Evolutionary conservation across 768 basidiomycete species (phyloP).

Genomic region (Boletus pseudopeckii): DNA sequence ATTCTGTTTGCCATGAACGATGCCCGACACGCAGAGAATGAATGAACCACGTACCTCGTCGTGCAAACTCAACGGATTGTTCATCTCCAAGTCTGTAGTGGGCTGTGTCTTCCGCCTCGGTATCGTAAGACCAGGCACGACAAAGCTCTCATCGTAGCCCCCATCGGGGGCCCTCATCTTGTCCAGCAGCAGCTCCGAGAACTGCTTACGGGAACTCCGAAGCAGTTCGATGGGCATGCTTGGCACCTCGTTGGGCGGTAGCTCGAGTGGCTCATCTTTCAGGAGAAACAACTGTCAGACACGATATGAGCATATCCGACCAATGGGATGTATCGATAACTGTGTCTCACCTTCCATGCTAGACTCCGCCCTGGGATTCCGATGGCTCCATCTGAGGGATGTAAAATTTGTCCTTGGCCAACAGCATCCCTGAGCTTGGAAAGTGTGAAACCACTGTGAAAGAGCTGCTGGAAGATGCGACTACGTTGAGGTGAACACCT

Average conservation of each 20-base stretch:
- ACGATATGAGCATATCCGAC: conserved; percentile 20
- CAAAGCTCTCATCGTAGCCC: conserved; percentile 68
- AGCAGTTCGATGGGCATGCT: conserved; percentile 41
- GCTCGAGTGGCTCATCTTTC: conserved; percentile 61
- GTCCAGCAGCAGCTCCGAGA: conserved; percentile 55
- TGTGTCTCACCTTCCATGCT: conserved; percentile 69
- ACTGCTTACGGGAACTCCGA: conserved; percentile 51
- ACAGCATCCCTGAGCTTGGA: conserved; percentile 67
- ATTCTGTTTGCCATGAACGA: conserved; percentile 48
- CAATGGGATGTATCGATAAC: conserved; percentile 9
- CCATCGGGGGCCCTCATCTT: conserved; percentile 86
- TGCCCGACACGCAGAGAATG: not conserved
- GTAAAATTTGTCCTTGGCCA: conserved; percentile 57
- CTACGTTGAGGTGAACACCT: conserved; percentile 26
- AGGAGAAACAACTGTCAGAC: conserved; percentile 61
- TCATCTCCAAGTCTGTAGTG: conserved; percentile 54
- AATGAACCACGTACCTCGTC: conserved; percentile 49
- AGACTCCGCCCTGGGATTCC: conserved; percentile 74
- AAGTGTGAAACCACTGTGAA: conserved; percentile 52
- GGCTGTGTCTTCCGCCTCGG: conserved; percentile 31
- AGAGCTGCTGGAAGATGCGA: conserved; percentile 41
- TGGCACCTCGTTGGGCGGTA: conserved; percentile 38
- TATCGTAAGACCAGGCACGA: conserved; percentile 47
- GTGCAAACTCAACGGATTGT: conserved; percentile 81
- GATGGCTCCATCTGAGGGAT: conserved; percentile 36